Percentiles rank a stretch among this genome's conserved stretches.
phyloP scores from a whole-genome alignment of 2,329 filamentous ascomycete species.

The Daldinia eschscholtzii region DNA sequence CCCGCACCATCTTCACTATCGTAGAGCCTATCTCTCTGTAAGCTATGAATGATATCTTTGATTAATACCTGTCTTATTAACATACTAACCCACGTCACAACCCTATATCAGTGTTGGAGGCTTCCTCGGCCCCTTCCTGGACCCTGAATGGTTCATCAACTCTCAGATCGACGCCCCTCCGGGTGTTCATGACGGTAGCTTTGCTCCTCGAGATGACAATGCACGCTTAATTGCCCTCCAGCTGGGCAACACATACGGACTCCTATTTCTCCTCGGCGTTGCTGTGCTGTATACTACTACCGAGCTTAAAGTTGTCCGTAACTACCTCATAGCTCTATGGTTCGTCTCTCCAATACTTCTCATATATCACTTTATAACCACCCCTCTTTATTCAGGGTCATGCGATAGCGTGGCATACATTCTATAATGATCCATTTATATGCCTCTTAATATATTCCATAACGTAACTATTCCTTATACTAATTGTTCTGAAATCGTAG shows the following conservation, averaged over 20 bases:
- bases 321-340: constrained; percentile 75
- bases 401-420: background rate
- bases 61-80: background rate
- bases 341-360: constrained; percentile 46
- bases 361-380: background rate
- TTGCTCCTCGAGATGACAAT: constrained; percentile 57
- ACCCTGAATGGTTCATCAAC: constrained; percentile 72
- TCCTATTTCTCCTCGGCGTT: constrained; percentile 73
- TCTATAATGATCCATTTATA: background rate
- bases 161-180: constrained; percentile 63
- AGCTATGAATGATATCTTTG: constrained; percentile 47
- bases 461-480: background rate
- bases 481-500: constrained; percentile 19
- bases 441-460: background rate
- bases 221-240: constrained; percentile 72
- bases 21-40: constrained; percentile 78
- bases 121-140: constrained; percentile 66
- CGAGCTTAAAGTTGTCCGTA: constrained; percentile 74
- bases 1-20: constrained; percentile 74
- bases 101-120: constrained; percentile 67
- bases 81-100: constrained; percentile 1
- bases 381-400: background rate
- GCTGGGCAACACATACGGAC: constrained; percentile 76
- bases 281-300: constrained; percentile 73
- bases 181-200: constrained; percentile 52